Evolutionary conservation across 192 early-diverging fungal genomes (phyloP).

Genomic region (Mortierella alpina): DNA sequence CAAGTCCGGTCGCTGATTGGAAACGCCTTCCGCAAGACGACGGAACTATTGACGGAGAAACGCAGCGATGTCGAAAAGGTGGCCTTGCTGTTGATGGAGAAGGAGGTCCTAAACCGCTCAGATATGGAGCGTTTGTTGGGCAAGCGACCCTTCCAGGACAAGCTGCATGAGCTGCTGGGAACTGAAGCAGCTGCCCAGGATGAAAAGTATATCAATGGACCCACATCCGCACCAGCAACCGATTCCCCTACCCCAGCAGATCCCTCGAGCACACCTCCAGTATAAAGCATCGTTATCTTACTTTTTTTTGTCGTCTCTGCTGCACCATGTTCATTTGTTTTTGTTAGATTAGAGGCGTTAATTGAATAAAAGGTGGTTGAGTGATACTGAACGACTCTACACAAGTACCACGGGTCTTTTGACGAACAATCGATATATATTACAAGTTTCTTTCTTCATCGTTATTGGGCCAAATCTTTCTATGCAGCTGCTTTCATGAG

Average conservation of each 20-base stretch:
- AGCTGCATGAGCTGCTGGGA: constrained; percentile 51
- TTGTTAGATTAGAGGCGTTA: too few relatives aligned
- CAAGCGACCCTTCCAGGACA: constrained; percentile 82
- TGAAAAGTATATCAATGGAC: constrained; percentile 18
- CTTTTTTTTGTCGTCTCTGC: neutral
- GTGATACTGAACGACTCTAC: too few relatives aligned
- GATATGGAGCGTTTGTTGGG: constrained; percentile 95
- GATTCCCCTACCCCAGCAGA: constrained; percentile 2
- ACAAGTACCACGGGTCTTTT: too few relatives aligned
- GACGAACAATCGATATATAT: too few relatives aligned
- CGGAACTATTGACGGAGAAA: constrained; percentile 86
- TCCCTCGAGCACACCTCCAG: constrained; percentile 2
- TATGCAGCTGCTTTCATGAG: too few relatives aligned
- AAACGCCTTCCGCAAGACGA: constrained; percentile 84
- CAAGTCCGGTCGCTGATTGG: constrained; percentile 90
- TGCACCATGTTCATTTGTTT: too few relatives aligned
- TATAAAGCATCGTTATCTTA: constrained; percentile 8
- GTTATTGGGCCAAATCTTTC: too few relatives aligned
- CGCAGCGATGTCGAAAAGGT: constrained; percentile 91
- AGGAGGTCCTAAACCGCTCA: constrained; percentile 95
- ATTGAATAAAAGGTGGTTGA: too few relatives aligned
- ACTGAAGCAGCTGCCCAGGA: constrained; percentile 38
- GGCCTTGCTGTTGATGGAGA: constrained; percentile 90
- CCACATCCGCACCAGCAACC: constrained; percentile 17
- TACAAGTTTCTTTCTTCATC: too few relatives aligned